A percentile compares a stretch with the other conserved stretches of the same genome.
phyloP scores from a whole-genome alignment of 345 rosid species.

The Kandelia obovata region DNA sequence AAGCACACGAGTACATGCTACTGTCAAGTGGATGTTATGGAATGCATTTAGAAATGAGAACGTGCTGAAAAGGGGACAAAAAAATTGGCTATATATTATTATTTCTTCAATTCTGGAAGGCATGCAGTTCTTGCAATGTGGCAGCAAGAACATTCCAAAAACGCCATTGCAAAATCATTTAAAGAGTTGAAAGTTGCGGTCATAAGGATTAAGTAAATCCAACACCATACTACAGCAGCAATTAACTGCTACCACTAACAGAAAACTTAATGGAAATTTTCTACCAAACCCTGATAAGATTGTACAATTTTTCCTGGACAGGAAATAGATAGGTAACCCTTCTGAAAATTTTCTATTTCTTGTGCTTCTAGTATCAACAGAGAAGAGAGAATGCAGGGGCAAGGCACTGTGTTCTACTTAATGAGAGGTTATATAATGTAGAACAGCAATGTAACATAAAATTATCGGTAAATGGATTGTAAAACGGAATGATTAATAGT shows the following conservation, averaged over 20 bases:
- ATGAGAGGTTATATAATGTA: no score
- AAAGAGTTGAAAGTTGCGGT: constrained; percentile 20
- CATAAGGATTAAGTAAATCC: constrained; percentile 20
- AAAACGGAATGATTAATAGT: no score
- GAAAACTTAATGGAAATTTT: constrained; percentile 15
- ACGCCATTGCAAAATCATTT: constrained; percentile 14
- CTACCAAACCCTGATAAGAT: constrained; percentile 36
- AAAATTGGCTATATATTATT: not conserved
- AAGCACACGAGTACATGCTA: not conserved
- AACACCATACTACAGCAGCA: constrained; percentile 34
- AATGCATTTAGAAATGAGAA: not conserved
- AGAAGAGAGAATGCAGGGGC: no score
- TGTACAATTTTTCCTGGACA: constrained; percentile 12
- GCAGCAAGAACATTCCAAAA: constrained; percentile 30
- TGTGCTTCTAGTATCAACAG: not conserved
- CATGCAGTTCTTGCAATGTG: constrained; percentile 7
- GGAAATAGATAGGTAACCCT: not conserved
- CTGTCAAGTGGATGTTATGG: not conserved
- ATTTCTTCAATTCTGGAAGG: not conserved
- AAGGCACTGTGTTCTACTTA: no score
- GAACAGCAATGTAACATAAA: no score
- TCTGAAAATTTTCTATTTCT: no score
- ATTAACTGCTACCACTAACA: constrained; percentile 41
- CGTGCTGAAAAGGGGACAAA: not conserved
- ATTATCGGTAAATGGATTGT: no score